Evolutionary conservation across 176 grass and related monocot genomes (phyloP).

Genomic region (Triticum urartu): DNA sequence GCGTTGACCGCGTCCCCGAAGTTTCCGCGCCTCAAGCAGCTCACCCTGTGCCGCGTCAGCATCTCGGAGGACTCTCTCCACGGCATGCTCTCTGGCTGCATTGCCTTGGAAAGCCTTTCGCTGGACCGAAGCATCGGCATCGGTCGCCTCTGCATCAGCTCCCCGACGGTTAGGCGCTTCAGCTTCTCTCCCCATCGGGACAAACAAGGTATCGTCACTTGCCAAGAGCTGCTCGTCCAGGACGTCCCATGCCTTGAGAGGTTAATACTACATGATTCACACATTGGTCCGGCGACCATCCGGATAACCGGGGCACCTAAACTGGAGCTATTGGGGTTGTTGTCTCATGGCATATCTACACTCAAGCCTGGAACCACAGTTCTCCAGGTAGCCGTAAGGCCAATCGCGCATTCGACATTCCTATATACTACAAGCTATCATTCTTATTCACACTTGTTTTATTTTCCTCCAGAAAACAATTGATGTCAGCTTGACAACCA

Average conservation of each 20-base stretch:
- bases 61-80: background rate
- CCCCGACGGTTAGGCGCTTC: background rate
- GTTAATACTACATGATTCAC: background rate
- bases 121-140: background rate
- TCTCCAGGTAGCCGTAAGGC: background rate
- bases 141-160: background rate
- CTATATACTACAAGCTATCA: background rate
- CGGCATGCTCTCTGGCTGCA: background rate
- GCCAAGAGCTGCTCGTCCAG: background rate
- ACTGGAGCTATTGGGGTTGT: background rate
- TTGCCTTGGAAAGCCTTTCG: background rate
- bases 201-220: background rate
- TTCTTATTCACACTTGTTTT: background rate
- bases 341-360: background rate
- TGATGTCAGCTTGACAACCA: background rate
- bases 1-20: background rate
- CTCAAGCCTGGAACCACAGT: background rate
- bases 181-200: background rate
- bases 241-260: background rate
- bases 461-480: background rate
- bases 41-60: background rate
- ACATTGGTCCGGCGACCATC: background rate
- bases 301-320: background rate
- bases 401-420: background rate
- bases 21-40: background rate